These are phyloP conservation scores for Xerocomus spinulosus DNA, from an alignment of 768 basidiomycete species.

Conservation along the genomic window DNA sequence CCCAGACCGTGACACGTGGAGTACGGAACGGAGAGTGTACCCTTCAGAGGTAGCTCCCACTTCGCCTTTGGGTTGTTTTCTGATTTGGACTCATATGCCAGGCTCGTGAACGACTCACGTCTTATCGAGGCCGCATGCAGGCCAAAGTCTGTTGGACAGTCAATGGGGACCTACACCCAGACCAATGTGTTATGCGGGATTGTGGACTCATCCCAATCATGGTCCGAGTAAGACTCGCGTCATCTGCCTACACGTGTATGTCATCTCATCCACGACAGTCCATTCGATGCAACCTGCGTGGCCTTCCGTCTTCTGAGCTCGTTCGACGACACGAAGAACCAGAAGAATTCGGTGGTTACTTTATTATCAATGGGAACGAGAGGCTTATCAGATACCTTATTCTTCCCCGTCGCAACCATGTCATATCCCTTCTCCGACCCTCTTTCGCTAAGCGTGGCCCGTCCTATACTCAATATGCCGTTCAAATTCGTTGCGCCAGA, in stretches of 20 bases:
- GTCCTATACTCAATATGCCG: constrained; percentile 90
- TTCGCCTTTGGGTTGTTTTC: neutral
- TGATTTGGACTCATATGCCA: constrained; percentile 28
- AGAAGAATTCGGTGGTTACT: constrained; percentile 98
- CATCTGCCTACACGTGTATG: neutral
- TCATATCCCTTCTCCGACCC: constrained; percentile 86
- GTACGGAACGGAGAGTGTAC: constrained; percentile 73
- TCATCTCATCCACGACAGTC: constrained; percentile 48
- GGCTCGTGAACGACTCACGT: constrained; percentile 91
- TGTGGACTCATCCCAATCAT: constrained; percentile 95
- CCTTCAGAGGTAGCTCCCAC: constrained; percentile 71
- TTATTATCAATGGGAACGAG: constrained; percentile 98
- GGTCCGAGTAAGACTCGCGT: constrained; percentile 70
- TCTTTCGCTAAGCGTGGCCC: constrained; percentile 91
- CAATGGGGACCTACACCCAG: constrained; percentile 54
- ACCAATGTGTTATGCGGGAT: constrained; percentile 68
- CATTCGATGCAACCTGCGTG: constrained; percentile 85
- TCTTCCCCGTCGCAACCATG: constrained; percentile 92
- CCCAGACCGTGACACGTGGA: constrained; percentile 72
- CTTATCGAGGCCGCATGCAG: constrained; percentile 88
- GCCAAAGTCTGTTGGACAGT: constrained; percentile 84
- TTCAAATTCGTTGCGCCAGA: constrained; percentile 92
- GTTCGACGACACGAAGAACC: constrained; percentile 92
- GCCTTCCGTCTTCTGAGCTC: constrained; percentile 79
- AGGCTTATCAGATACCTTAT: constrained; percentile 97